Base-by-base conservation (phyloP, 768 basidiomycete species). In the Tubosaeta sp. region DNA sequence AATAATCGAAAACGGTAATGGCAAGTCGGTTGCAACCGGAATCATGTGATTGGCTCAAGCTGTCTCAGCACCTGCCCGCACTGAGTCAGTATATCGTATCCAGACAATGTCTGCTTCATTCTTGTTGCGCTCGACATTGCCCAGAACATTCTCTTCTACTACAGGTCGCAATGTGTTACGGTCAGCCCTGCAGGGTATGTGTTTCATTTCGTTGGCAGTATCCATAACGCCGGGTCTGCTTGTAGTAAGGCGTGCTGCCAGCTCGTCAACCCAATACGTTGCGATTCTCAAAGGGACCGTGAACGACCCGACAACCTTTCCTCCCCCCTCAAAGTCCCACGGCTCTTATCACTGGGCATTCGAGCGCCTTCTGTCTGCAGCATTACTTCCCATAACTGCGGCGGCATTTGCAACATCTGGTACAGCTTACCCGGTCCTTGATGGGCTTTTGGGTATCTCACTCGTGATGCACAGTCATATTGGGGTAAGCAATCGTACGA, bases 391-490 rank as follows among this genome's bases (percentile, higher is more conserved):
- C 35, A 73, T 95, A 61, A 93, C 92, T 16, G 88, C 80, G 14
- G 88, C 90, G 29, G 88, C 95, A 0, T 91, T 91, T 59, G 90
- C 83, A 26, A 87, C 88, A 6, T 84, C 84, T 38, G 83, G 82
- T 16, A 82, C 78, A 48, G 78, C 77, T 55, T 84, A 95, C 73
- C 91, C 97, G 4, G 72, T 97, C 58, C 70, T 97, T 43, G 97
- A 99, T 63, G 95, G 91, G 43, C 64, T 98, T 46, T 81, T 98
- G 49, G 94, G 86, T 16, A 76, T 94, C 55, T 85, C 85, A 45
- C 77, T 99, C 64, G 81, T 98, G 58, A 84, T 97, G 68, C 97
- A 98, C 75, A 91, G 87, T 71, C 95, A 99, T 68, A 90, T 99
- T 57, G 95, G 95, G 50, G 95, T 91, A 62, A 38, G 84, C 14